Conservation (phyloP, 2,329 filamentous ascomycete species). For the Zopfia rhizophila region DNA sequence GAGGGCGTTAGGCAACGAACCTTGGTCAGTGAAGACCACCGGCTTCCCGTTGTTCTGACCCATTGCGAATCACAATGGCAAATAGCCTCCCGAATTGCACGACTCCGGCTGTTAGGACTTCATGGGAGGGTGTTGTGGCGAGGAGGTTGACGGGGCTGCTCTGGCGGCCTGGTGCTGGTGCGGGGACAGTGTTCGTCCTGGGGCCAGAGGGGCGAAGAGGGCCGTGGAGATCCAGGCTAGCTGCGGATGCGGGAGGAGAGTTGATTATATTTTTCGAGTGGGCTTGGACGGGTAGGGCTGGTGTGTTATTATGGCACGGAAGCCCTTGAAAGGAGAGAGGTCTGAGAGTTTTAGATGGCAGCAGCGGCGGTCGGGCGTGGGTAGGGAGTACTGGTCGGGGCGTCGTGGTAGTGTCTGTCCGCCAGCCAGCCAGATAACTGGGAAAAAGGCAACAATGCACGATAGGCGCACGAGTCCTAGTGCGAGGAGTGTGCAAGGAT, state of each 20-base stretch:
- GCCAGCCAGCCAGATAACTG: slow-evolving; percentile 12
- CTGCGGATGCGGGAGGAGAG: slow-evolving; percentile 2
- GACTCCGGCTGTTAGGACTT: slow-evolving; percentile 31
- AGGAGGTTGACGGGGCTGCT: slow-evolving; percentile 8
- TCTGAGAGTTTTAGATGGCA: slow-evolving; percentile 34
- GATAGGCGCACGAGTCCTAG: slow-evolving; percentile 29
- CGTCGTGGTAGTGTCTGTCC: slow-evolving; percentile 12
- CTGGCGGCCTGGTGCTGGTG: slow-evolving; percentile 18
- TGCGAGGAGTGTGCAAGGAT: slow-evolving; percentile 21
- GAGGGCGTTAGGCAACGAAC: slow-evolving; percentile 62
- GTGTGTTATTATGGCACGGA: slow-evolving; percentile 15
- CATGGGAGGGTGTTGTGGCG: slow-evolving; percentile 29
- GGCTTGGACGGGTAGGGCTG: slow-evolving; percentile 19
- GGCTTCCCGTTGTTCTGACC: slow-evolving; percentile 96
- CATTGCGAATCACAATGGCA: slow-evolving; percentile 66
- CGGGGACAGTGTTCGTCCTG: slow-evolving; percentile 17
- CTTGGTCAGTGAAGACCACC: slow-evolving; percentile 91
- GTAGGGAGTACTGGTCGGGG: slow-evolving; percentile 37
- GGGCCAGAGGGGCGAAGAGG: slow-evolving; percentile 3
- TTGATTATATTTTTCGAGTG: slow-evolving; percentile 11
- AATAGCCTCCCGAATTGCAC: slow-evolving; percentile 24
- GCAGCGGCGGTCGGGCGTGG: too few species aligned
- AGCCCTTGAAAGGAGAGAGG: slow-evolving; percentile 36
- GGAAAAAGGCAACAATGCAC: slow-evolving; percentile 26
- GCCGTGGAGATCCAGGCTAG: neutral